Evolutionary conservation across 352 stramenopile species (phyloP).

Genomic region (Globisporangium viniferum): DNA sequence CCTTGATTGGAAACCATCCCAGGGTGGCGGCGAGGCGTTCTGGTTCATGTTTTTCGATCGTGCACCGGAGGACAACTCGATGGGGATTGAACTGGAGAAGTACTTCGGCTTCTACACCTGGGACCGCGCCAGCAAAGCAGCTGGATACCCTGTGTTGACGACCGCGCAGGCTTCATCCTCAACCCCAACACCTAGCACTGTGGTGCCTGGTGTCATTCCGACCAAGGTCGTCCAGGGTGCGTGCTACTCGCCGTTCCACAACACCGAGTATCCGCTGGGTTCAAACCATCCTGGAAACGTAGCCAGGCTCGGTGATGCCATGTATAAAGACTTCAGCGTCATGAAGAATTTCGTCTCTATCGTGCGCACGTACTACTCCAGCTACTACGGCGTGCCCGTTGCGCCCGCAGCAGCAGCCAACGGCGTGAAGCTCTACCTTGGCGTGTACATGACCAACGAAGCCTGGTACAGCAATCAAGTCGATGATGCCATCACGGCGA

Average conservation of each 20-base stretch:
- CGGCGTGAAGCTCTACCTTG: constrained; percentile 60
- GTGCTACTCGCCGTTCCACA: constrained; percentile 82
- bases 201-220: too few relatives aligned
- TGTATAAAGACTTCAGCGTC: constrained; percentile 64
- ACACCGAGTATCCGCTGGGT: constrained; percentile 60
- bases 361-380: constrained; percentile 80
- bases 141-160: neutral
- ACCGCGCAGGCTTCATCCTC: constrained; percentile 1
- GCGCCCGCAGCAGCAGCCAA: constrained; percentile 35
- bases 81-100: constrained; percentile 48
- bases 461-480: constrained; percentile 56
- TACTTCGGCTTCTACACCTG: constrained; percentile 78
- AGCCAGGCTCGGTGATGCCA: constrained; percentile 37
- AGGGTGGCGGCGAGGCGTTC: constrained; percentile 53
- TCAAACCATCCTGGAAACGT: constrained; percentile 21
- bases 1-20: constrained; percentile 52
- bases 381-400: constrained; percentile 52
- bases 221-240: constrained; percentile 23
- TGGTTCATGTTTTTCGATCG: constrained; percentile 86
- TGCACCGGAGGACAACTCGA: constrained; percentile 42
- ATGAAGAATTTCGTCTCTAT: constrained; percentile 47
- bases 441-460: constrained; percentile 76
- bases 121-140: constrained; percentile 12
- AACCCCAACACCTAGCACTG: too few relatives aligned
- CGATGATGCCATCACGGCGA: constrained; percentile 35